Base-by-base conservation (phyloP, 352 stramenopile species). In the Phytophthora ramorum region DNA sequence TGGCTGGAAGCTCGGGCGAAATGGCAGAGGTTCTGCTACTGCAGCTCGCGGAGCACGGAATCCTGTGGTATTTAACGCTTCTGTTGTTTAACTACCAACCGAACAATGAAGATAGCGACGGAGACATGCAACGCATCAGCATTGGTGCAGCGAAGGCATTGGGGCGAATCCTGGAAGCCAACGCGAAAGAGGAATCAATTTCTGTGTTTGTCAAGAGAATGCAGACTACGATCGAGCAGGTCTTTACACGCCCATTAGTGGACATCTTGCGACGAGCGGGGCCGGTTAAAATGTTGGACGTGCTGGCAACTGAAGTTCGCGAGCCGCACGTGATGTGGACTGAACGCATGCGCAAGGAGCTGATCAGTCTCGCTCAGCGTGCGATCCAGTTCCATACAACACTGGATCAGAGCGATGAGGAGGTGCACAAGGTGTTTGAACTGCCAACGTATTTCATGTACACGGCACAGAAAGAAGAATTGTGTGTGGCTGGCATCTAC, bases 241-340 rank as follows among this genome's bases (percentile, higher is more conserved):
- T 96, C 17, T 96, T 96, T 60, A 96, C 88, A 6, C 71, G 73
- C 22, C 81, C 88, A 17, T 53, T 96, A 41, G 87, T 96, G 7
- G 84, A 93, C 40, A 87, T 91, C 55, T 65, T 96, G 50, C 71
- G 76, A 43, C 81, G 76, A 47, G 78, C 70, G 1, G 86, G 87
- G 2, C 78, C 85, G 10, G 70, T 87, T 20, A 81, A 80, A 51
- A 90, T 96, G 60, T 62, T 96, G 49, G 72, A 88, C 34, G 81
- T 94, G 17, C 62, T 96, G 20, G 75, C 80, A 12, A 84, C 73
- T 51, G 86, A 94, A 71, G 81, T 94, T 45, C 79, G 85, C 2
- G 76, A 93, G 55, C 88, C 88, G 1, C 85, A 96, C 34, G 83
- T 96, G 10, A 96, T 96, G 88, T 96, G 88, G 88, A 96, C 83